Percentiles rank a stretch among this genome's conserved stretches.
Evolutionary conservation across 257 asterid species (phyloP).

Genomic region (Solanum chmielewskii): DNA sequence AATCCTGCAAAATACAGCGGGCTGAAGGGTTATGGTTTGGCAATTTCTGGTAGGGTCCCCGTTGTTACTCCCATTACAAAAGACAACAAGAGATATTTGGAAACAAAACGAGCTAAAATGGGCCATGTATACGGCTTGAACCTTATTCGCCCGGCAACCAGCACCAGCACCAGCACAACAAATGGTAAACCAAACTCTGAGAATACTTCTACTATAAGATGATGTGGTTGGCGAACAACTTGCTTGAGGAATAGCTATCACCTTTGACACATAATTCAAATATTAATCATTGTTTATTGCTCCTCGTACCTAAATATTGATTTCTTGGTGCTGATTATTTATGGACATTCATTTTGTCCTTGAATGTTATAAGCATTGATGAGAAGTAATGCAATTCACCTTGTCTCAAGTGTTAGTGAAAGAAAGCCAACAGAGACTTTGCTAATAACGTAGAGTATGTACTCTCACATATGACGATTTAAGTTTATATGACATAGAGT

Average conservation of each 20-base stretch:
- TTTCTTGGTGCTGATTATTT: neutral
- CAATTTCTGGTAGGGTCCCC: slow-evolving; percentile 76
- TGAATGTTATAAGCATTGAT: neutral
- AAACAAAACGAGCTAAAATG: slow-evolving; percentile 88
- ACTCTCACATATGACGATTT: neutral
- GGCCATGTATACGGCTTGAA: slow-evolving; percentile 80
- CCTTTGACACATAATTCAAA: neutral
- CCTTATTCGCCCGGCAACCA: slow-evolving; percentile 39
- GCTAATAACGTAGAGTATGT: neutral
- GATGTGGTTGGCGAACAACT: neutral
- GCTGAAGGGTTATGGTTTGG: slow-evolving; percentile 87
- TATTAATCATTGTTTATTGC: neutral
- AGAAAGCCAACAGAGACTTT: neutral
- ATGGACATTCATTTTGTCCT: neutral
- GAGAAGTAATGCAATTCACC: neutral
- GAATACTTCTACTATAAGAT: neutral
- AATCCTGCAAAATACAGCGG: slow-evolving; percentile 92
- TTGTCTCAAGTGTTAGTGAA: neutral
- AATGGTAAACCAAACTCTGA: slow-evolving; percentile 20
- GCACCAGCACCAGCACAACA: slow-evolving; percentile 27
- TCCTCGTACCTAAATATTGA: neutral
- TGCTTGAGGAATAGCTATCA: neutral
- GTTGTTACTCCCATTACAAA: slow-evolving; percentile 64
- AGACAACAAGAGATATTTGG: slow-evolving; percentile 81
- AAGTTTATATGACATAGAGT: neutral